These are phyloP conservation scores for Mortierella antarctica DNA, from an alignment of 192 early-diverging fungal species.

Conservation along the genomic window DNA sequence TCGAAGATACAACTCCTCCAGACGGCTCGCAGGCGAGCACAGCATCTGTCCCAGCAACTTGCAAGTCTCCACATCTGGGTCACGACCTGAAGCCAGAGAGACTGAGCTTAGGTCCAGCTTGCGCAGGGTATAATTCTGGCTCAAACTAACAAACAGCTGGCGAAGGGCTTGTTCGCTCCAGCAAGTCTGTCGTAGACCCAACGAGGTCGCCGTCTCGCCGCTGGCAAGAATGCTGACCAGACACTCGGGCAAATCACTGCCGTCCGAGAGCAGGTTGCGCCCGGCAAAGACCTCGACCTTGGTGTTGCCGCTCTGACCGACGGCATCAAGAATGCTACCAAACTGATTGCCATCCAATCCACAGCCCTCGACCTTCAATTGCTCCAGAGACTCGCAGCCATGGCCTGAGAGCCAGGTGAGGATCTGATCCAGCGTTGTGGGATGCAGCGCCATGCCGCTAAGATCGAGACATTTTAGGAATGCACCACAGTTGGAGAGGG, in stretches of 20 bases:
- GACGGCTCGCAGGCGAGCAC: slow-evolving; percentile 40
- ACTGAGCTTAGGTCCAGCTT: slow-evolving; percentile 56
- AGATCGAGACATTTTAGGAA: slow-evolving; percentile 27
- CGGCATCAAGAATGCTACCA: slow-evolving; percentile 49
- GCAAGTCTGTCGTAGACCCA: slow-evolving; percentile 55
- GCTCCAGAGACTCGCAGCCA: slow-evolving; percentile 33
- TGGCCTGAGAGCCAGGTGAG: slow-evolving; percentile 40
- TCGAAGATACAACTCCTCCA: slow-evolving; percentile 52
- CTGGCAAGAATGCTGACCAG: slow-evolving; percentile 51
- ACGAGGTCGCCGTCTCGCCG: slow-evolving; percentile 47
- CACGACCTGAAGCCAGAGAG: slow-evolving; percentile 29
- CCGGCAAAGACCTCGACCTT: slow-evolving; percentile 52
- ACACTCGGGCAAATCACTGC: slow-evolving; percentile 51
- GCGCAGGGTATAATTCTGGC: slow-evolving; percentile 53
- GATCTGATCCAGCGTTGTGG: slow-evolving; percentile 40
- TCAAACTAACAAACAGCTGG: slow-evolving; percentile 56
- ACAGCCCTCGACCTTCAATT: slow-evolving; percentile 54
- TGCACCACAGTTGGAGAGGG: slow-evolving; percentile 39
- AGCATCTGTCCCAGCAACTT: slow-evolving; percentile 47
- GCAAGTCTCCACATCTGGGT: slow-evolving; percentile 55
- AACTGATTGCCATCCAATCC: slow-evolving; percentile 55
- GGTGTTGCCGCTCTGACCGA: slow-evolving; percentile 48
- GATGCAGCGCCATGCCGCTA: slow-evolving; percentile 48
- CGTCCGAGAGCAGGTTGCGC: slow-evolving; percentile 55
- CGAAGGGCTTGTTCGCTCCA: slow-evolving; percentile 62